These are phyloP conservation scores for Candida tetrigidarum DNA, from an alignment of 1,139 yeast species.

Conservation along the genomic window DNA sequence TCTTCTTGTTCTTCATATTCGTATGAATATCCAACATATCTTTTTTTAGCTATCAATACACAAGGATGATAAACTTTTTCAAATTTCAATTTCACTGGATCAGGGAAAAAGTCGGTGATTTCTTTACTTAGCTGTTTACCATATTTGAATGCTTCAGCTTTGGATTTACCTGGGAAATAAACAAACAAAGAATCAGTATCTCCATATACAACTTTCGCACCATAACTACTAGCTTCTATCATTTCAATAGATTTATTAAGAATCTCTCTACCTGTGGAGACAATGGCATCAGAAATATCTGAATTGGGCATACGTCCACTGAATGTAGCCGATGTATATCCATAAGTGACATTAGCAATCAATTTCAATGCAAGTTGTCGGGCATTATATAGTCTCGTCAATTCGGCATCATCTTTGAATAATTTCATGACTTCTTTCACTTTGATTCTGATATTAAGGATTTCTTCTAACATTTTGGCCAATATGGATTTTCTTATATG, in stretches of 20 bases:
- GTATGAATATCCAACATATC: slow-evolving; percentile 86
- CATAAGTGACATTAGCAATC: slow-evolving; percentile 95
- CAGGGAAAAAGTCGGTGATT: slow-evolving; percentile 73
- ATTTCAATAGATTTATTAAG: slow-evolving; percentile 68
- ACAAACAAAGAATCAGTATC: slow-evolving; percentile 96
- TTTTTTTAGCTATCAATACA: slow-evolving; percentile 78
- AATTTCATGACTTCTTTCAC: slow-evolving; percentile 74
- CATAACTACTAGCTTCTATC: slow-evolving; percentile 72
- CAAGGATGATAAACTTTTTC: slow-evolving; percentile 94
- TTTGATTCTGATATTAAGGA: slow-evolving; percentile 77
- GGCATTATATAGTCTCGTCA: slow-evolving; percentile 65
- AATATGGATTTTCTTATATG: slow-evolving; percentile 70
- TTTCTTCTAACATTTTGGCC: slow-evolving; percentile 84
- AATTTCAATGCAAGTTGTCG: slow-evolving; percentile 86
- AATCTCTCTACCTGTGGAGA: slow-evolving; percentile 87
- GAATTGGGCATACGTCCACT: slow-evolving; percentile 98
- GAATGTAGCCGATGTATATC: slow-evolving; percentile 91
- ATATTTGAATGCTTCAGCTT: slow-evolving; percentile 72
- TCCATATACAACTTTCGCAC: slow-evolving; percentile 94
- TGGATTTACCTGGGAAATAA: slow-evolving; percentile 81
- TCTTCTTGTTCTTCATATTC: slow-evolving; percentile 56
- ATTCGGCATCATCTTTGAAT: slow-evolving; percentile 46
- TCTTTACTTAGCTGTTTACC: slow-evolving; percentile 71
- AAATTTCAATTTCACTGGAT: slow-evolving; percentile 81
- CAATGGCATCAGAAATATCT: slow-evolving; percentile 94